Evolutionary conservation across 2,329 filamentous ascomycete genomes (phyloP), one percentile per base, ranked within the genome.

Genomic region (Aspergillus latus): DNA sequence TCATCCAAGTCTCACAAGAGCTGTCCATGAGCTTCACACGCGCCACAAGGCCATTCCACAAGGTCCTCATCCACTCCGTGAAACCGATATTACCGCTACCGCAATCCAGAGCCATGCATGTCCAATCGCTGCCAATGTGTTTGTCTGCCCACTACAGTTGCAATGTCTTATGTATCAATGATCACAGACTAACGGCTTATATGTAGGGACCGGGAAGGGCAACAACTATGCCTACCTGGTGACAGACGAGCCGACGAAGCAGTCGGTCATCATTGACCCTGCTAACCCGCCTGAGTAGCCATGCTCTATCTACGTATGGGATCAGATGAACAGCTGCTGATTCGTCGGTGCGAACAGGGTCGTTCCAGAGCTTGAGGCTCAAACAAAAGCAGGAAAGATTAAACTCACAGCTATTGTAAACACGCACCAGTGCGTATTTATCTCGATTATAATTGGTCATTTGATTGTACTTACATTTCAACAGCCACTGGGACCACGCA

Each of bases 371-470:
- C 76, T 99, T 51, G 87, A 93, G 71, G 82, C 92, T 62, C 86
- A 89, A 58, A 87, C 90, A 5, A 76, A 85, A 40, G 77, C 80
- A 21, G 87, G 88, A 13, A 83, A 84, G 64, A 90, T 96, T 69
- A 92, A 95, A 65, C 77, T 99, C 60, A 92, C 83, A 26, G 89
- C 87, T 49, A 96, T 99, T 69, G 87, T 97, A 67, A 99, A 99
- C 30, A 34, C 30, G 7, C 30, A 11, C 30, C 30, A 3, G 43
- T 40, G n/a, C 49, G 67, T 42, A 66, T 21, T 51, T 7, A 21
- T 21, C 21, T 21, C 21, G 21, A 21, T 21, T 21, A 21, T 21
- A 21, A 21, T 21, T 21, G 21, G 21, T 21, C 21, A 21, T 21
- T 21, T 21, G 21, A 21, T 21, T 21, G 21, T 47, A 47, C 30